Evolutionary conservation across 106 monocot genomes (phyloP).

Genomic region (Narthecium ossifragum): DNA sequence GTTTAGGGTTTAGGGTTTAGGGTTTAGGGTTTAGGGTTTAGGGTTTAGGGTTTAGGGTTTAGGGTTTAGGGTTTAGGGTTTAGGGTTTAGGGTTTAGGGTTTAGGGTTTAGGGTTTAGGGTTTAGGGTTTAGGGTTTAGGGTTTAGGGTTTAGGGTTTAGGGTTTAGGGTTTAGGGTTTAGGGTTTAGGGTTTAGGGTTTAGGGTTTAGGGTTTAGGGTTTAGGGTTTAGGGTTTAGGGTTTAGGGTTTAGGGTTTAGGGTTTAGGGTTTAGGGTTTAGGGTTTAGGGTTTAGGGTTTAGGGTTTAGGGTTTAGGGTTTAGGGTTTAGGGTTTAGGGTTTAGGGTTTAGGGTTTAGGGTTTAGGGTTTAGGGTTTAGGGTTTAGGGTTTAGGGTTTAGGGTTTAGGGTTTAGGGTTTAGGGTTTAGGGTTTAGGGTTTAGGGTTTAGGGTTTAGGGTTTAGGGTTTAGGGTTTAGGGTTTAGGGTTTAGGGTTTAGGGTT

Average conservation of each 20-base stretch:
- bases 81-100: no score
- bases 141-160: not conserved
- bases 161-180: not conserved
- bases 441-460: slow-evolving; percentile 7
- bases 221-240: not conserved
- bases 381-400: not conserved
- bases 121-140: not conserved
- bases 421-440: not conserved
- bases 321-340: slow-evolving; percentile 5
- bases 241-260: slow-evolving; percentile 5
- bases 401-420: slow-evolving; percentile 5
- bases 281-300: slow-evolving; percentile 3
- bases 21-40: no score
- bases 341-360: slow-evolving; percentile 2
- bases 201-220: not conserved
- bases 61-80: no score
- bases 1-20: no score
- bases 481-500: slow-evolving; percentile 1
- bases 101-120: no score
- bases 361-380: not conserved
- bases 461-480: slow-evolving; percentile 4
- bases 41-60: no score
- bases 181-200: not conserved
- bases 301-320: slow-evolving; percentile 5
- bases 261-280: slow-evolving; percentile 3